Base-by-base conservation (phyloP, 495 filamentous ascomycete species). In the Jackrogersella multiformis region DNA sequence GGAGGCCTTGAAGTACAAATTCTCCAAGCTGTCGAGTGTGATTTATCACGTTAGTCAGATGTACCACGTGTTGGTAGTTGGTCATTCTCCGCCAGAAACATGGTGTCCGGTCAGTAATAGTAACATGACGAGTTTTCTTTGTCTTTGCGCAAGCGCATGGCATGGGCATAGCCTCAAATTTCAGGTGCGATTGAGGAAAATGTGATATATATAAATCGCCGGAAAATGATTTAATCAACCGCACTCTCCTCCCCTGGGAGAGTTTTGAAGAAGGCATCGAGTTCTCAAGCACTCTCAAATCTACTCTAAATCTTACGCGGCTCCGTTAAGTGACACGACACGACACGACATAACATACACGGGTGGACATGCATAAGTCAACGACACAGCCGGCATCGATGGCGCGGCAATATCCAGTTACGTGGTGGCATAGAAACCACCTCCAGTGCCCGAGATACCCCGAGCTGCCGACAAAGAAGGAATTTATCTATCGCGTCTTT, bases 401-500 rank as follows among this genome's bases (percentile, higher is more conserved):
- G 57, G 12, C 30, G 1, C n/a, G 21, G 20, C 39, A 36, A 7
- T 2, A 34, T 0, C 6, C 28, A n/a, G 15, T 56, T 24, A 69
- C 32, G 4, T 69, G 66, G 66, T 69, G 66, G 66, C 38, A 49
- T 21, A 44, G 30, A 32, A 59, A 69, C 21, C 54, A 46, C 20
- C 24, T 69, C 1, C 21, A 36, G 30, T 32, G n/a, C 9, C 32
- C 34, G 59, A 59, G 39, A 13, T 69, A 60, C 24, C 66, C 66
- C 6, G 23, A 49, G 20, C 9, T 69, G 23, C 59, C 66, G 26
- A 64, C 60, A 12, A 64, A 69, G 55, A 69, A 63, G 42, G 54
- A 69, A 56, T 39, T 69, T 13, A 64, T 69, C 36, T 69, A 64
- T 36, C 54, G 66, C 32, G 13, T 69, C 18, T 69, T 69, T 41